These are phyloP conservation scores for Diaporthe vaccinii DNA, from an alignment of 2,329 filamentous ascomycete genomes.

Conservation along the genomic window DNA sequence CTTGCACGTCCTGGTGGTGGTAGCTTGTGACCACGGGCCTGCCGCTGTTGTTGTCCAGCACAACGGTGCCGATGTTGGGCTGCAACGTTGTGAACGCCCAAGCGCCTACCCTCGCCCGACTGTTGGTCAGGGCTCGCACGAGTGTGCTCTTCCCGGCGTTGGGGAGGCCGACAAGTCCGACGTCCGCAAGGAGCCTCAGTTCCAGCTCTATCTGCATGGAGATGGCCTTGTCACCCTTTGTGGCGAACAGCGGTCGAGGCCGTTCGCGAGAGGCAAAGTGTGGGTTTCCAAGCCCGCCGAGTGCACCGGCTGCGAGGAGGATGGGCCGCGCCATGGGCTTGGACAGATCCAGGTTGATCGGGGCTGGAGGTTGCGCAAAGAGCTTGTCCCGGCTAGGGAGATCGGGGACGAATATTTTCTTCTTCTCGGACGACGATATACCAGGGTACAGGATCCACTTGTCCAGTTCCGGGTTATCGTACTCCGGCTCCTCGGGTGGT, in stretches of 20 bases:
- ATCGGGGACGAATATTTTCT: constrained; percentile 61
- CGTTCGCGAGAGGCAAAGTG: constrained; percentile 87
- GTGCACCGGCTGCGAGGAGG: constrained; percentile 86
- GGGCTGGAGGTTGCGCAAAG: constrained; percentile 78
- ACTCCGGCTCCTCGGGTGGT: constrained; percentile 57
- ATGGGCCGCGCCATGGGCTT: constrained; percentile 86
- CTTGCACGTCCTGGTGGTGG: constrained; percentile 48
- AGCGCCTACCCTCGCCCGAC: constrained; percentile 87
- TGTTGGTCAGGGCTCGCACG: constrained; percentile 87
- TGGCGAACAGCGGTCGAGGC: constrained; percentile 87
- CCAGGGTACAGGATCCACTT: constrained; percentile 93
- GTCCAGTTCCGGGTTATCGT: constrained; percentile 66
- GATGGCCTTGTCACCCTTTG: constrained; percentile 84
- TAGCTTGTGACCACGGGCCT: constrained; percentile 68
- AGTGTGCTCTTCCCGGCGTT: constrained; percentile 98
- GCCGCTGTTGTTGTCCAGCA: constrained; percentile 88
- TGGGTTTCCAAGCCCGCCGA: constrained; percentile 93
- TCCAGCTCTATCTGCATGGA: constrained; percentile 87
- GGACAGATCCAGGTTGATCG: constrained; percentile 80
- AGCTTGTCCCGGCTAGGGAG: constrained; percentile 66
- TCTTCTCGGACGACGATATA: constrained; percentile 77
- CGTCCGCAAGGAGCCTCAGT: constrained; percentile 93
- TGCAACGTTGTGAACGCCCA: constrained; percentile 98
- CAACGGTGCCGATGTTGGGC: constrained; percentile 95
- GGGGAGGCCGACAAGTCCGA: constrained; percentile 92